These are phyloP conservation scores for Megacollybia marginata DNA, from an alignment of 768 basidiomycete genomes.

Conservation along the genomic window DNA sequence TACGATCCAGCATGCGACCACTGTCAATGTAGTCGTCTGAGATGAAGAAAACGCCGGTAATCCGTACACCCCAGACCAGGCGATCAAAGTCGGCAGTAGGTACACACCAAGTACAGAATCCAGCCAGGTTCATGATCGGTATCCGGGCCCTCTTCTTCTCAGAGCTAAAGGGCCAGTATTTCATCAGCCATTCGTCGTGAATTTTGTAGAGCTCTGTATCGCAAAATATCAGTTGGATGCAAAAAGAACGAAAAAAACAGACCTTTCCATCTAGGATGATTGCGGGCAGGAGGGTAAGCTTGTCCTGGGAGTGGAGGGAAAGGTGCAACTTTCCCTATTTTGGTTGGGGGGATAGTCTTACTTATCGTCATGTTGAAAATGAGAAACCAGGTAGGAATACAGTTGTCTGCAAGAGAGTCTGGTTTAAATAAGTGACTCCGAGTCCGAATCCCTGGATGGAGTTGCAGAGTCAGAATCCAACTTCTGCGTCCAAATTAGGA, in stretches of 20 bases:
- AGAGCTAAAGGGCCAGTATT: constrained; percentile 5
- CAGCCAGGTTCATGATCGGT: constrained; percentile 7
- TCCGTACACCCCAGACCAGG: constrained; percentile 7
- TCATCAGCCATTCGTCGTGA: constrained; percentile 8
- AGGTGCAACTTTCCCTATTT: no score
- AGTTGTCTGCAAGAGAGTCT: no score
- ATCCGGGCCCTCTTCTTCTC: constrained; percentile 3
- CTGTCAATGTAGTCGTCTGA: constrained; percentile 7
- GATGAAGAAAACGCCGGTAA: constrained; percentile 5
- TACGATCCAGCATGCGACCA: constrained; percentile 5
- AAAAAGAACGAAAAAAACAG: no score
- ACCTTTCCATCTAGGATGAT: constrained; percentile 9
- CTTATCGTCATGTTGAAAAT: no score
- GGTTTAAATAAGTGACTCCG: no score
- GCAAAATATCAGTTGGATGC: no score
- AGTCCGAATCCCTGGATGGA: no score
- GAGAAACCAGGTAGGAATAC: no score
- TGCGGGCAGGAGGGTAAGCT: constrained; percentile 3
- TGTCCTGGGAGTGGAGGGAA: no score
- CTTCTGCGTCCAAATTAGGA: no score
- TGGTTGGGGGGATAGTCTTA: no score
- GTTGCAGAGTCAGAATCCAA: no score
- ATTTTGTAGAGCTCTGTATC: constrained; percentile 6
- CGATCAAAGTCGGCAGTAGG: constrained; percentile 8
- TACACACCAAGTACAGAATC: constrained; percentile 8